Base-by-base conservation (phyloP, 176 grass and related monocot genomes). In the Coix lacrymajobi region DNA sequence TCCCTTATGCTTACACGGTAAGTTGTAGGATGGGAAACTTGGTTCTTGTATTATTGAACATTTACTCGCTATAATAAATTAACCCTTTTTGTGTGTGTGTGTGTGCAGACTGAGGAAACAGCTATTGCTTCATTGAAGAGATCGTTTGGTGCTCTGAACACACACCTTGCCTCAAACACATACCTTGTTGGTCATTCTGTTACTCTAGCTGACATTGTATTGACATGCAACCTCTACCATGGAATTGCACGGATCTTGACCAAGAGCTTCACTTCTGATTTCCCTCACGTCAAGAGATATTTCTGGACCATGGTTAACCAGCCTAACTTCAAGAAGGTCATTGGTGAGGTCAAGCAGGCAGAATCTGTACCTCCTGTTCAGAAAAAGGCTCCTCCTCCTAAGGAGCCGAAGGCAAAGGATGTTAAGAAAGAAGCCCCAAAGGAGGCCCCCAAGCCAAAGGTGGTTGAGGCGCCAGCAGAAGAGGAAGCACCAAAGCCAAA, bases 401-500 rank as follows among this genome's bases (percentile, higher is more conserved):
- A 92, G 79, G 94, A 93, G 45, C 2, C 71, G 13, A 96, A 96
- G 48, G 66, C 86, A 61, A 93, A 98, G 84, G 96, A 91, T 65
- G 84, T 20, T 8, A 90, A 90, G 88, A 96, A 90, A 84, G 88
- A 90, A 57, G 83, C 83, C 24, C 84, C 74, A 0, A 94, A 94
- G 52, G 93, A 92, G 52, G 83, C 96, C 63, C 81, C 88, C 19
- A 89, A 94, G 71, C 85, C 93, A 6, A 93, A 91, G 61, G 85
- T 52, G 37, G 70, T 70, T 72, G 91, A 89, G 76, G 52, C 73
- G 26, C 66, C 58, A 74, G 87, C 90, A 56, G 96, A 98, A 83
- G 95, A 95, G 86, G 91, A 93, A 26, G 93, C 96, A 74, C 96
- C 96, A 14, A 99, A 99, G 63, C 96, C 93, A 0, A 99, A 99